Evolutionary conservation across 2,329 filamentous ascomycete species (phyloP), one percentile per base, ranked within the genome.

Genomic region (Plectosphaerella sp.): DNA sequence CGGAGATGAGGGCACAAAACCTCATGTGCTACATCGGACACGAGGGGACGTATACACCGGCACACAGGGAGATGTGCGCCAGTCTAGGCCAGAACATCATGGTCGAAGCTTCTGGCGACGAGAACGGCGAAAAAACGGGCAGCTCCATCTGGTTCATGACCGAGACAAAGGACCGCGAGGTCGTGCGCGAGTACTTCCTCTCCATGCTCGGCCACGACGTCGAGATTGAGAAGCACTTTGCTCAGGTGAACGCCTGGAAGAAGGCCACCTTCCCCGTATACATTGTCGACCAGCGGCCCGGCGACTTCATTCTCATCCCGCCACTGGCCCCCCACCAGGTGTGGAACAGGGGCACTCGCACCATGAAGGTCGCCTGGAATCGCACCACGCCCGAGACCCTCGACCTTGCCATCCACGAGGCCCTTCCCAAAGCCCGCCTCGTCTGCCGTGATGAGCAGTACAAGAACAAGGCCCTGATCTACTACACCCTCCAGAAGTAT

Each of bases 121-220:
- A 86, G 51, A 77, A 88, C 48, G 89, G 88, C 5, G 89, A 94
- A 64, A 89, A 85, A 57, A 82, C 88, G 2, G 94, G 94, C 2
- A 96, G 89, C 51, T 97, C 94, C 0, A 83, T 99, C 37, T 99
- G 94, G 94, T 96, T 97, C 66, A 97, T 99, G 94, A 97, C 94
- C 0, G 91, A 97, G 67, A 91, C 86, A 36, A 95, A 94, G 62
- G 94, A 99, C 63, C 86, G 94, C 2, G 87, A 92, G 55, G 79
- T 93, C 4, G 91, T 97, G 3, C 87, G 91, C 0, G 93, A 97
- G 63, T 97, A 96, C 67, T 99, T 95, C 75, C 74, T 95, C 47
- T 96, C 91, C 1, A 89, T 91, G 68, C 78, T 99, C 5, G 94
- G 94, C 1, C 94, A 99, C 64, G 93, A 99, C 61, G 92, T 97